A percentile compares a stretch with the other conserved stretches of the same genome.
These are phyloP conservation scores for Ammopiptanthus mongolicus DNA, from an alignment of 306 rosid species.

Conservation along the genomic window DNA sequence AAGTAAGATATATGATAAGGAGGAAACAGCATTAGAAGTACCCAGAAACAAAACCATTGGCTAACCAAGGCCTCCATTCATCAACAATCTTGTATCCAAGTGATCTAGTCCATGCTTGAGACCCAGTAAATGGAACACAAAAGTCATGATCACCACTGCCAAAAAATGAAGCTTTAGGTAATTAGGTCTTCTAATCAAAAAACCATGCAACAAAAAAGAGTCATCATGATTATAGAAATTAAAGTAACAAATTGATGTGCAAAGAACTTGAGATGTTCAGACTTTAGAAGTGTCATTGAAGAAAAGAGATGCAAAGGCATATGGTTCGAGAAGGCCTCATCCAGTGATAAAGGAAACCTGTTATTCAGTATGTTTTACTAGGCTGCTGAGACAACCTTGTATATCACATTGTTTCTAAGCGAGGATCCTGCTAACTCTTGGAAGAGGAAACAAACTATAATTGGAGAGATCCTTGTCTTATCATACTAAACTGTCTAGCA, in stretches of 20 bases:
- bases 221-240: neutral
- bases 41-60: constrained; percentile 62
- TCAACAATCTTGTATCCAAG: constrained; percentile 39
- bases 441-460: too few relatives aligned
- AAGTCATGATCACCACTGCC: neutral
- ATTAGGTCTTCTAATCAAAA: neutral
- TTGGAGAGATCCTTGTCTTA: too few relatives aligned
- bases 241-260: neutral
- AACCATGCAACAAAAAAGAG: neutral
- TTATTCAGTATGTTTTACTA: too few relatives aligned
- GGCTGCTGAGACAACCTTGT: too few relatives aligned
- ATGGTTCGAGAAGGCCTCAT: neutral
- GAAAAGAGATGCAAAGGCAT: neutral
- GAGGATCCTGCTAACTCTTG: too few relatives aligned
- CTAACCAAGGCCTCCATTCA: constrained; percentile 73
- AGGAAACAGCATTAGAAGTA: constrained; percentile 28
- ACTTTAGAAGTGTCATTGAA: neutral
- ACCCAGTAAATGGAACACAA: too few relatives aligned
- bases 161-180: neutral
- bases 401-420: too few relatives aligned
- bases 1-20: neutral
- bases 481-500: too few relatives aligned
- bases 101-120: too few relatives aligned
- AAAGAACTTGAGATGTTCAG: neutral
- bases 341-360: neutral